Evolutionary conservation across 768 basidiomycete species (phyloP).

Genomic region (Leucocoprinus sp.): DNA sequence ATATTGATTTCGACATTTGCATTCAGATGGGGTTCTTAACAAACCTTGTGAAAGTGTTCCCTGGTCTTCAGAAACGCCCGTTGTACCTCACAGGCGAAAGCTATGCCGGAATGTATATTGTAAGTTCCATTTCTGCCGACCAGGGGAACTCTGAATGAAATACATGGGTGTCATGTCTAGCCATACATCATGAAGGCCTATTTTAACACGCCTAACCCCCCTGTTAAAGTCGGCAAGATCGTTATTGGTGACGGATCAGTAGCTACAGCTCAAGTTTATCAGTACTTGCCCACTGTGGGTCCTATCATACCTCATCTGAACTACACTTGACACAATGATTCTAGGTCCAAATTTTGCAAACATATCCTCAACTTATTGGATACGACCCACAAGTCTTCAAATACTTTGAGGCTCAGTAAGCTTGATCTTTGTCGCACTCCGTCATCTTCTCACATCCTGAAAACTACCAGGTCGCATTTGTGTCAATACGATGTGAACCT

Average conservation of each 20-base stretch:
- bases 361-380: conserved; percentile 69
- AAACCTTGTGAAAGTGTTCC: conserved; percentile 71
- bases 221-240: conserved; percentile 59
- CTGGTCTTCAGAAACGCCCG: conserved; percentile 56
- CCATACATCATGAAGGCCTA: conserved; percentile 73
- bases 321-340: neutral
- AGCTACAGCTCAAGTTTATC: conserved; percentile 40
- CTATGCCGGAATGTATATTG: conserved; percentile 69
- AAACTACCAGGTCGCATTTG: conserved; percentile 37
- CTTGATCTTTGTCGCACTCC: too few species aligned
- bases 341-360: conserved; percentile 53
- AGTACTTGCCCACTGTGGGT: conserved; percentile 48
- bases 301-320: neutral
- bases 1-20: neutral
- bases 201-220: conserved; percentile 53
- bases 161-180: conserved; percentile 23
- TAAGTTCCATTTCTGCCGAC: conserved; percentile 21
- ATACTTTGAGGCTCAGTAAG: conserved; percentile 66
- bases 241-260: conserved; percentile 66
- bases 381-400: conserved; percentile 60
- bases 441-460: neutral
- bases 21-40: conserved; percentile 60
- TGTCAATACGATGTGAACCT: conserved; percentile 63
- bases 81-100: conserved; percentile 66
- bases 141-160: neutral